Evolutionary conservation across 805 yeast species (phyloP).

Genomic region (Candida silvatica): DNA sequence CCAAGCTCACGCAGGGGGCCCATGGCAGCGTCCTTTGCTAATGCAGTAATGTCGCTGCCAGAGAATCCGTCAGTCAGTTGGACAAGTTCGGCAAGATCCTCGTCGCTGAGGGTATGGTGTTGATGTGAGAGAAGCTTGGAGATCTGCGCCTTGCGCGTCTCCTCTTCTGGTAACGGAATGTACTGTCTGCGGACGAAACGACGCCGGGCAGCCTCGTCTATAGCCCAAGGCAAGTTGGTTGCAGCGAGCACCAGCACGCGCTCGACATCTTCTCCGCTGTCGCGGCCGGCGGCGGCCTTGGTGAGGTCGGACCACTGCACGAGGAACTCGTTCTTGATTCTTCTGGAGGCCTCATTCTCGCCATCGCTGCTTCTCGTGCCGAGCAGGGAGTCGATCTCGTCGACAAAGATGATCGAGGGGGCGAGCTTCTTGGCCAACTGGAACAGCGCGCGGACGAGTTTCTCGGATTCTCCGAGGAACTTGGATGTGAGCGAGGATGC

Average conservation of each 20-base stretch:
- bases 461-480: constrained; percentile 88
- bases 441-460: constrained; percentile 82
- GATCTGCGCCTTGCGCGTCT: constrained; percentile 69
- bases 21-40: constrained; percentile 97
- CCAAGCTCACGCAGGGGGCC: constrained; percentile 90
- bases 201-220: constrained; percentile 94
- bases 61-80: constrained; percentile 59
- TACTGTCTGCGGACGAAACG: constrained; percentile 87
- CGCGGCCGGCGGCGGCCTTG: constrained; percentile 76
- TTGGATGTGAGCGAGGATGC: constrained; percentile 87
- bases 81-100: constrained; percentile 53
- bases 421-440: constrained; percentile 76
- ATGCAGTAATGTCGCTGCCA: constrained; percentile 89
- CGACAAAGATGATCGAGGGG: constrained; percentile 91
- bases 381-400: constrained; percentile 87
- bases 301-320: constrained; percentile 93
- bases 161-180: constrained; percentile 87
- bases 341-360: constrained; percentile 74
- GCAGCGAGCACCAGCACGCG: constrained; percentile 90
- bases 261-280: constrained; percentile 39
- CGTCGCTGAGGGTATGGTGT: constrained; percentile 56
- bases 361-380: constrained; percentile 68
- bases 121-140: constrained; percentile 60
- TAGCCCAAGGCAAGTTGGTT: constrained; percentile 94
- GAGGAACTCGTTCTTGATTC: constrained; percentile 87